Conservation (phyloP, 1,284 basidiomycete species). For the Puccinia polysora region DNA sequence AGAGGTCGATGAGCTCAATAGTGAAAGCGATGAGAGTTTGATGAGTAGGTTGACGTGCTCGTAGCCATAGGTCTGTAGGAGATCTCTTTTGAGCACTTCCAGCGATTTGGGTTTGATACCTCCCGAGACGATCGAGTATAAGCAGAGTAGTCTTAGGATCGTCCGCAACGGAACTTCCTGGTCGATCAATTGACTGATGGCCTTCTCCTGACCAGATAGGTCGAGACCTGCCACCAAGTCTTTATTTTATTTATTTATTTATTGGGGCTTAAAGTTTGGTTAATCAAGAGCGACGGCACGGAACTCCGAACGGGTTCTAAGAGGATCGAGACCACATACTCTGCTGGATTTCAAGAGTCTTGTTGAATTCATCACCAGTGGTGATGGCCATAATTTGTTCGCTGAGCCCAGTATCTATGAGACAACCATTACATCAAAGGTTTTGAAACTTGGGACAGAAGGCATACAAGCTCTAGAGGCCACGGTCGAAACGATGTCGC, state of each 20-base stretch:
- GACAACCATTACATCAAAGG: neutral
- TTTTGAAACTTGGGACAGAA: neutral
- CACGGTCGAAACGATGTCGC: neutral
- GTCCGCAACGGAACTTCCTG: slow-evolving; percentile 73
- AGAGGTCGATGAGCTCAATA: slow-evolving; percentile 64
- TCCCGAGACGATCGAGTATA: slow-evolving; percentile 74
- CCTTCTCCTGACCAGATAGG: slow-evolving; percentile 65
- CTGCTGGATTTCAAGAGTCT: slow-evolving; percentile 89
- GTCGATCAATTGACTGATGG: slow-evolving; percentile 80
- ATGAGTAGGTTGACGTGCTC: slow-evolving; percentile 78
- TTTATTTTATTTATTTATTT: slow-evolving; percentile 51
- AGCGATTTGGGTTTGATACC: slow-evolving; percentile 82
- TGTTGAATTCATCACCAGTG: slow-evolving; percentile 81
- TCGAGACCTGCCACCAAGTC: slow-evolving; percentile 88
- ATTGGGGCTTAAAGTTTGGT: neutral
- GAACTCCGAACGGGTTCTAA: slow-evolving; percentile 47
- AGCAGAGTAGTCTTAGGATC: slow-evolving; percentile 74
- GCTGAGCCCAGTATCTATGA: slow-evolving; percentile 84
- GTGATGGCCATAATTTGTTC: slow-evolving; percentile 82
- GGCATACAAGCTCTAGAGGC: slow-evolving; percentile 24
- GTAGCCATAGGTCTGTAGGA: slow-evolving; percentile 93
- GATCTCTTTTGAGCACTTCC: slow-evolving; percentile 82
- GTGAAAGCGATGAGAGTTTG: slow-evolving; percentile 60
- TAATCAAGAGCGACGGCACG: neutral
- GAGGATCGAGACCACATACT: slow-evolving; percentile 57